Conservation (phyloP, 805 yeast genomes). For the Saccharomycopsis guyanensis region DNA sequence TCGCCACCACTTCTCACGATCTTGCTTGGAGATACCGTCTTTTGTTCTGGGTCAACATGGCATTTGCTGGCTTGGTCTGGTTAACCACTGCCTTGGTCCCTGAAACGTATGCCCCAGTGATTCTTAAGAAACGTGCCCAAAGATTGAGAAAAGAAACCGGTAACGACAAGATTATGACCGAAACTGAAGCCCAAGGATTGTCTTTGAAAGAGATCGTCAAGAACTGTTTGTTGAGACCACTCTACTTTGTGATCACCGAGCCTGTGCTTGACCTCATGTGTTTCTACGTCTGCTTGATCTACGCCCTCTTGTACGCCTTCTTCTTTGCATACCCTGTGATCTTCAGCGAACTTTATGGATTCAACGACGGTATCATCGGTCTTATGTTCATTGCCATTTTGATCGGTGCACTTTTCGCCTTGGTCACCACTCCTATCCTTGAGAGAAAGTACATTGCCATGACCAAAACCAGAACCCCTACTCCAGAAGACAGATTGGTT, state of each 20-base stretch:
- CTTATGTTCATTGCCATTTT: slow-evolving; percentile 85
- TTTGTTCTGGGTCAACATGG: slow-evolving; percentile 88
- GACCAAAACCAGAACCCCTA: slow-evolving; percentile 48
- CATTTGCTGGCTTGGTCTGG: slow-evolving; percentile 83
- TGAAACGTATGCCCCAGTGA: slow-evolving; percentile 87
- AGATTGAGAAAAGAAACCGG: slow-evolving; percentile 72
- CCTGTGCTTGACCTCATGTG: slow-evolving; percentile 83
- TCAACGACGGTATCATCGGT: slow-evolving; percentile 71
- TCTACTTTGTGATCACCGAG: slow-evolving; percentile 68
- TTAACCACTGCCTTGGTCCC: slow-evolving; percentile 58
- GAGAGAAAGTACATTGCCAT: slow-evolving; percentile 54
- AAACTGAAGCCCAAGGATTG: slow-evolving; percentile 80
- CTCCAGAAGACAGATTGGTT: slow-evolving; percentile 71
- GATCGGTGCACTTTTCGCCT: slow-evolving; percentile 75
- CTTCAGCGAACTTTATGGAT: slow-evolving; percentile 69
- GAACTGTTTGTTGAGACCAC: slow-evolving; percentile 72
- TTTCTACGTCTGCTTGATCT: slow-evolving; percentile 79
- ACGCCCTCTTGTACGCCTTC: slow-evolving; percentile 85
- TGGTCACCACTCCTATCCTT: slow-evolving; percentile 64
- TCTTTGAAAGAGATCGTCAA: slow-evolving; percentile 59
- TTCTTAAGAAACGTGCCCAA: slow-evolving; percentile 58
- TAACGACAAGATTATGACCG: slow-evolving; percentile 79
- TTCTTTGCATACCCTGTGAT: slow-evolving; percentile 94
- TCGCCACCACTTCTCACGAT: slow-evolving; percentile 42
- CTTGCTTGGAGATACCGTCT: slow-evolving; percentile 44